Conservation (phyloP, 805 yeast species). For the Kuraishia hungarica region DNA sequence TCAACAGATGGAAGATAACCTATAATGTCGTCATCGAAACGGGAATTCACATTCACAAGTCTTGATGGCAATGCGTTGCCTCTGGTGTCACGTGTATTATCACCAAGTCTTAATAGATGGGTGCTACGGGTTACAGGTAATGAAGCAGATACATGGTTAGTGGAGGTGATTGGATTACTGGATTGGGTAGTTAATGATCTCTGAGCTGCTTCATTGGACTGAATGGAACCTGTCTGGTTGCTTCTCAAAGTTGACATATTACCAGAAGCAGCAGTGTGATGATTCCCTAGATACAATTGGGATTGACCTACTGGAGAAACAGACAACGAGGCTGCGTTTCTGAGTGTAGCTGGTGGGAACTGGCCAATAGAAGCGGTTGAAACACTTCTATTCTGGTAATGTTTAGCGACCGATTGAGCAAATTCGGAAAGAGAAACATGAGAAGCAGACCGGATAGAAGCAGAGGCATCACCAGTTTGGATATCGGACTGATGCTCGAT, state of each 20-base stretch:
- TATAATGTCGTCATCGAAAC: neutral
- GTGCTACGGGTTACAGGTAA: neutral
- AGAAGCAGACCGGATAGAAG: too few species aligned
- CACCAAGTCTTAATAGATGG: neutral
- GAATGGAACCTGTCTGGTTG: neutral
- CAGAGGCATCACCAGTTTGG: too few species aligned
- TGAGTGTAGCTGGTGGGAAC: neutral
- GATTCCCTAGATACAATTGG: neutral
- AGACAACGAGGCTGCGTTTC: neutral
- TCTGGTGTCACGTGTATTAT: neutral
- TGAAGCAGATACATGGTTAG: neutral
- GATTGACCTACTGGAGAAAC: neutral
- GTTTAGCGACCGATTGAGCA: neutral
- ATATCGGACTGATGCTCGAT: neutral
- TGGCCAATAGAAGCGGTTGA: neutral
- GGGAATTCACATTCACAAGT: neutral
- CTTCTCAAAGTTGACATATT: neutral
- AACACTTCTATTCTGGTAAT: neutral
- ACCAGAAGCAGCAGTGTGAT: too few species aligned
- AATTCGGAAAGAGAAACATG: neutral
- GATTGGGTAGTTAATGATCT: neutral
- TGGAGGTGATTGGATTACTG: neutral
- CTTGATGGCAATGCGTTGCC: neutral
- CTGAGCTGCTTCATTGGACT: neutral
- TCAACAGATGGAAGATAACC: neutral